Base-by-base conservation (phyloP, 2,329 filamentous ascomycete genomes). In the Ceratocystis smalleyi region DNA sequence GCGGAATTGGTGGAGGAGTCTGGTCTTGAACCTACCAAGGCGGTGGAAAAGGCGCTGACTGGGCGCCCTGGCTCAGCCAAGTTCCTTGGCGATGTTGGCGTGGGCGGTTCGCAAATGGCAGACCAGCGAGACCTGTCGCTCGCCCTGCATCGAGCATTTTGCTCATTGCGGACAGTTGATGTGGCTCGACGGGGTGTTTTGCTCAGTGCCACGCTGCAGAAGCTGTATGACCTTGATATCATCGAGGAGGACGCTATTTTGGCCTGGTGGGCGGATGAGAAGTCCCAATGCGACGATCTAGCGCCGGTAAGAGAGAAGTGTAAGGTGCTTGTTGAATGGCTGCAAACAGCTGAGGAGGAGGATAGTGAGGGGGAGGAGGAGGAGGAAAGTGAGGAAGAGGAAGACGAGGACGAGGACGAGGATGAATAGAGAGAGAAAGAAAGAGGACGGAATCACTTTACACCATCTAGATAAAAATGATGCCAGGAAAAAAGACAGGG, bases 91-190 rank as follows among this genome's bases (percentile, higher is more conserved):
- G 82, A 85, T 69, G 81, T 84, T 6, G 83, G 82, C 45, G 77
- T 86, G 62, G 81, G 82, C 32, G 80, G 80, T 66, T 84, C 89
- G 70, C 82, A 84, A 64, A 79, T 81, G 47, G 75, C 87, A 0
- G 90, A 95, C 71, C 91, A 97, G 75, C 81, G 91, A 5, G 91
- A 96, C 71, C 89, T 97, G 69, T 78, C 95, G 67, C 75, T 94
- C 7, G 83, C 89, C 32, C 76, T 95, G 68, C 92, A 99, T 75
- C 84, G 83, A 68, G 91, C 95, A 67, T 81, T 95, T 15, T 78
- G 82, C 35, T 83, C 84, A 65, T 78, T 79, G 59, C 85, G 83
- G 67, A 85, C 84, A 2, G 81, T 78, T 45, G 80, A 82, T 65
- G 69, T 74, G 30, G 70, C 71, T 27, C 77, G 75, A 65, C 75